A percentile compares a stretch with the other conserved stretches of the same genome.
Evolutionary conservation across 2,329 filamentous ascomycete species (phyloP).

Genomic region (Amphichorda felina): DNA sequence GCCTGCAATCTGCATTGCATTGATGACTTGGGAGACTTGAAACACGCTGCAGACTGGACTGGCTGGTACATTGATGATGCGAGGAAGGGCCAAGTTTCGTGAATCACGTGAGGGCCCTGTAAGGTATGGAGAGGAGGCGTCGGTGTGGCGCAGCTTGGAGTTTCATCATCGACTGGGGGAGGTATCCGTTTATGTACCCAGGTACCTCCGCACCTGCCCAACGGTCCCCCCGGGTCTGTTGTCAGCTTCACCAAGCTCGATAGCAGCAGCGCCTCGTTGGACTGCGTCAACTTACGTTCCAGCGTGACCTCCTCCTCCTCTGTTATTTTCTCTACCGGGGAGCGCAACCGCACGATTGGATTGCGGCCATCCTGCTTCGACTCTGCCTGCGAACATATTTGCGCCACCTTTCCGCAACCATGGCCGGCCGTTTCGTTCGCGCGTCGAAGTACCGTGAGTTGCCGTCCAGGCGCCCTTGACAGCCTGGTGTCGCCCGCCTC

Average conservation of each 20-base stretch:
- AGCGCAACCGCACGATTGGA: no score
- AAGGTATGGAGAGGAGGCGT: no score
- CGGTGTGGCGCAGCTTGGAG: no score
- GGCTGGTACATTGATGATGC: no score
- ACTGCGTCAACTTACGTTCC: conserved; percentile 1
- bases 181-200: neutral
- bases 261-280: neutral
- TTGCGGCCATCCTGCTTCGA: no score
- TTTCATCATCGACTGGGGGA: neutral
- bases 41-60: no score
- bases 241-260: conserved; percentile 1
- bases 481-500: conserved; percentile 1
- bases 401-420: no score
- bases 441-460: conserved; percentile 57
- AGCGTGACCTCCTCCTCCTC: neutral
- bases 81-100: no score
- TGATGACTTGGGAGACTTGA: no score
- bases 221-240: neutral
- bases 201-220: neutral
- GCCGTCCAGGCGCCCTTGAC: conserved; percentile 6
- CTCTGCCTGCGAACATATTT: no score
- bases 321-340: neutral
- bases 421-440: conserved; percentile 55
- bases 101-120: no score
- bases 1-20: no score